Percentiles rank a stretch among this genome's conserved stretches.
Conservation (phyloP, 768 basidiomycete genomes). For the Boletus speciosus region DNA sequence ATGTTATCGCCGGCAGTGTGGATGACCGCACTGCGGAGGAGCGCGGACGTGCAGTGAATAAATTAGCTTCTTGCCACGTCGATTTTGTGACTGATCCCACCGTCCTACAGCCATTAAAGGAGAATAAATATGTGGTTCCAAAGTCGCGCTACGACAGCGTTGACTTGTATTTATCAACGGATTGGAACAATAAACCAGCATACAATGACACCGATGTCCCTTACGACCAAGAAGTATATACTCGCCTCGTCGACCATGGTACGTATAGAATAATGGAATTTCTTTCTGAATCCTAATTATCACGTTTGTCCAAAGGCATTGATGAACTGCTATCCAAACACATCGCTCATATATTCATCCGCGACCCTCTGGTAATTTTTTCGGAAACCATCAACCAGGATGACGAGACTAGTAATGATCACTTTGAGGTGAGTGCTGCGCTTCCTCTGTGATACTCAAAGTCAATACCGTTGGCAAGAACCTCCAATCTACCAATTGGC, state of each 20-base stretch:
- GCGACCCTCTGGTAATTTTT: constrained; percentile 94
- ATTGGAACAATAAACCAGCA: constrained; percentile 84
- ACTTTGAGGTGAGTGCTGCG: constrained; percentile 75
- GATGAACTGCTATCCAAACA: constrained; percentile 88
- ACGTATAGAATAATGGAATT: constrained; percentile 11
- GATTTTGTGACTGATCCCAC: constrained; percentile 2
- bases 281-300: background rate
- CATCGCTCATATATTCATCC: constrained; percentile 93
- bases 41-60: constrained; percentile 71
- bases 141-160: constrained; percentile 99
- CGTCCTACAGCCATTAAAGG: constrained; percentile 62
- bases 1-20: constrained; percentile 97
- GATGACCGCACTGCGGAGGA: constrained; percentile 97
- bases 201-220: constrained; percentile 90
- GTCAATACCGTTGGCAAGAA: constrained; percentile 50
- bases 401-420: constrained; percentile 82
- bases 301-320: constrained; percentile 51
- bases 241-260: constrained; percentile 74
- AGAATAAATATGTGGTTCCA: constrained; percentile 75
- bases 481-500: constrained; percentile 99
- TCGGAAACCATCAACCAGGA: constrained; percentile 93
- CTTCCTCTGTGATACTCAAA: background rate
- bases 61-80: constrained; percentile 4
- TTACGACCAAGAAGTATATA: constrained; percentile 69
- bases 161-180: constrained; percentile 85